phyloP scores from a whole-genome alignment of 1,284 basidiomycete genomes.

The Ustilago crameri region DNA sequence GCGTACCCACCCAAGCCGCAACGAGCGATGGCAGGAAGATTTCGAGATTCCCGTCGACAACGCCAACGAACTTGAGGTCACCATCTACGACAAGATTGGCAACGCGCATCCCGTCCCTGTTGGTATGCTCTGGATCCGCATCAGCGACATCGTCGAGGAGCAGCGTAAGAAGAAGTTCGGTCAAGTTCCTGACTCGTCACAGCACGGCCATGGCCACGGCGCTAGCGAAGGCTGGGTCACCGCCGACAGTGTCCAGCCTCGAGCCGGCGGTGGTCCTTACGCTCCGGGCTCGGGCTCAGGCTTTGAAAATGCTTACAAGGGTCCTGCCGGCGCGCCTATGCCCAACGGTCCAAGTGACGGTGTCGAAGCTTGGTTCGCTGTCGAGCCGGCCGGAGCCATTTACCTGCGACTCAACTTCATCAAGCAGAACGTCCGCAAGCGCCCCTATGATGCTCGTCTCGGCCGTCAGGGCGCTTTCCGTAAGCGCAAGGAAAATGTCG shows the following conservation, averaged over 20 bases:
- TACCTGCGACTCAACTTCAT: conserved; percentile 62
- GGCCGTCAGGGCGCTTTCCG: conserved; percentile 97
- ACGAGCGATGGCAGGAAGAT: conserved; percentile 96
- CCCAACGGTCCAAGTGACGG: conserved; percentile 74
- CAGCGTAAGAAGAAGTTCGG: conserved; percentile 89
- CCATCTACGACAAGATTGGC: conserved; percentile 88
- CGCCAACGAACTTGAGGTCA: conserved; percentile 97
- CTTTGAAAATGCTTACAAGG: conserved; percentile 45
- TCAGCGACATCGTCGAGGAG: conserved; percentile 94
- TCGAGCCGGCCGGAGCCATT: conserved; percentile 97
- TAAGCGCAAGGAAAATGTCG: conserved; percentile 96
- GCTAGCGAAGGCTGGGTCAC: conserved; percentile 66
- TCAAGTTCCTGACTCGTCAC: conserved; percentile 69
- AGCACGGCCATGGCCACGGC: conserved; percentile 49
- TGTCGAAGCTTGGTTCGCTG: conserved; percentile 95
- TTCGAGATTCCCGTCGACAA: conserved; percentile 97
- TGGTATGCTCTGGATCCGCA: conserved; percentile 93
- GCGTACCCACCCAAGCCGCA: conserved; percentile 89
- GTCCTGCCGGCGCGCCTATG: conserved; percentile 53
- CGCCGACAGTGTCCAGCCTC: conserved; percentile 59
- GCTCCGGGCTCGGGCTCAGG: conserved; percentile 19
- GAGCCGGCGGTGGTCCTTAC: conserved; percentile 27
- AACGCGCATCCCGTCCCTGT: conserved; percentile 86
- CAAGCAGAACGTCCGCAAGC: conserved; percentile 78
- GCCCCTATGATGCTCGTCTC: conserved; percentile 85